Percentiles rank a stretch among this genome's conserved stretches.
Evolutionary conservation across 2,329 filamentous ascomycete species (phyloP).

Genomic region (Scedosporium boydii): DNA sequence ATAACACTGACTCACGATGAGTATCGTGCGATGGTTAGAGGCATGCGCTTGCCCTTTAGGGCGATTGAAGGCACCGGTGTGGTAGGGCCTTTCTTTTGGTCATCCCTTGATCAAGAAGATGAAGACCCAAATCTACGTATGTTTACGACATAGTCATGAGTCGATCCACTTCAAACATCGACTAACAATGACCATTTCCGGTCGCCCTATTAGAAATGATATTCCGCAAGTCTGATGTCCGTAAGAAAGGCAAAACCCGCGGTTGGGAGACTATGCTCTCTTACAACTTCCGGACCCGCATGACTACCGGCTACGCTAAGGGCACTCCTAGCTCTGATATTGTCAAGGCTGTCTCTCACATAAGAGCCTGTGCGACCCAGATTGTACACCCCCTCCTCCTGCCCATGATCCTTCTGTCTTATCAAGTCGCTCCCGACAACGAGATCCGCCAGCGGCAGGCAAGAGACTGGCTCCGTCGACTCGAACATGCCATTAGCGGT

Average conservation of each 20-base stretch:
- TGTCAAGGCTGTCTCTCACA: slow-evolving; percentile 35
- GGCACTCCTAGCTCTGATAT: slow-evolving; percentile 50
- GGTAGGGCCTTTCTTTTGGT: slow-evolving; percentile 57
- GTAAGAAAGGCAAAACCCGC: slow-evolving; percentile 53
- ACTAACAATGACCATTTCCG: not conserved
- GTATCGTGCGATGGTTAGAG: slow-evolving; percentile 48
- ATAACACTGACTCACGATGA: slow-evolving; percentile 40
- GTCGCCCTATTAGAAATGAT: slow-evolving; percentile 39
- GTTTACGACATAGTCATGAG: slow-evolving; percentile 13
- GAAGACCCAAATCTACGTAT: slow-evolving; percentile 47
- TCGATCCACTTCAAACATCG: not conserved
- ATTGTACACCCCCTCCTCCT: slow-evolving; percentile 49
- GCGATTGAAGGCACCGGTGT: slow-evolving; percentile 49
- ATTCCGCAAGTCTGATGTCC: slow-evolving; percentile 56
- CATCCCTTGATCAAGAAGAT: slow-evolving; percentile 44
- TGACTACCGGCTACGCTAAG: slow-evolving; percentile 54
- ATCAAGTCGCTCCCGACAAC: slow-evolving; percentile 45
- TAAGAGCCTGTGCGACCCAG: slow-evolving; percentile 38
- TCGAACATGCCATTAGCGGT: slow-evolving; percentile 53
- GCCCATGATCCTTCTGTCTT: slow-evolving; percentile 46
- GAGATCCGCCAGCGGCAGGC: slow-evolving; percentile 55
- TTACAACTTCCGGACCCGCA: slow-evolving; percentile 40
- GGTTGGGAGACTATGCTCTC: slow-evolving; percentile 58
- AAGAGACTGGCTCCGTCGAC: slow-evolving; percentile 49
- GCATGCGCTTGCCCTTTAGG: slow-evolving; percentile 42